phyloP scores from a whole-genome alignment of 306 rosid genomes.

The Acacia crassicarpa region DNA sequence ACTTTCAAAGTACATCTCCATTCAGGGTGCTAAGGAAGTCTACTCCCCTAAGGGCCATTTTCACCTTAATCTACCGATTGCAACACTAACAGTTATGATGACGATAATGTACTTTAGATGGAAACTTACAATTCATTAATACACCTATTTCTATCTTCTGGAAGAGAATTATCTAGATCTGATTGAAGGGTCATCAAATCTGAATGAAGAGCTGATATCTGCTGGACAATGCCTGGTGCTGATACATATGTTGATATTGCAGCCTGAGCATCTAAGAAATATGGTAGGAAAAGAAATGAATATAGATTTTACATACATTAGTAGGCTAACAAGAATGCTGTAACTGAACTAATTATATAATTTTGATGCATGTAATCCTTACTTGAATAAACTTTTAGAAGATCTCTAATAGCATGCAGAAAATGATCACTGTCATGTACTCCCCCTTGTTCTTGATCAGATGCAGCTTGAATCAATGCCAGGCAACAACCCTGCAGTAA shows the following conservation, averaged over 20 bases:
- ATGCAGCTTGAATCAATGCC: conserved; percentile 89
- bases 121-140: conserved; percentile 87
- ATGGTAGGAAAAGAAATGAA: conserved; percentile 18
- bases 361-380: conserved; percentile 25
- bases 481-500: conserved; percentile 72
- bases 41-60: background rate
- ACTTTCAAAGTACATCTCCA: too few species aligned
- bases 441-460: conserved; percentile 97
- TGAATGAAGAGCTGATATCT: conserved; percentile 84
- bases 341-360: conserved; percentile 24
- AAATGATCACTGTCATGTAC: conserved; percentile 91
- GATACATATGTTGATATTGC: conserved; percentile 84
- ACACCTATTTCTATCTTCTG: conserved; percentile 93
- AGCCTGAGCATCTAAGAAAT: conserved; percentile 78
- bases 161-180: conserved; percentile 92
- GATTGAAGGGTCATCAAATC: conserved; percentile 83
- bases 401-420: conserved; percentile 95
- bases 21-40: background rate
- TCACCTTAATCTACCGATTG: background rate
- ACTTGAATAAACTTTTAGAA: conserved; percentile 92
- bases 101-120: background rate
- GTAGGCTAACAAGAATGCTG: conserved; percentile 29
- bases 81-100: background rate
- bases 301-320: conserved; percentile 18
- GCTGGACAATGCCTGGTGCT: conserved; percentile 97